These are phyloP conservation scores for Cladosporium sp. DNA, from an alignment of 2,329 filamentous ascomycete genomes.

Conservation along the genomic window DNA sequence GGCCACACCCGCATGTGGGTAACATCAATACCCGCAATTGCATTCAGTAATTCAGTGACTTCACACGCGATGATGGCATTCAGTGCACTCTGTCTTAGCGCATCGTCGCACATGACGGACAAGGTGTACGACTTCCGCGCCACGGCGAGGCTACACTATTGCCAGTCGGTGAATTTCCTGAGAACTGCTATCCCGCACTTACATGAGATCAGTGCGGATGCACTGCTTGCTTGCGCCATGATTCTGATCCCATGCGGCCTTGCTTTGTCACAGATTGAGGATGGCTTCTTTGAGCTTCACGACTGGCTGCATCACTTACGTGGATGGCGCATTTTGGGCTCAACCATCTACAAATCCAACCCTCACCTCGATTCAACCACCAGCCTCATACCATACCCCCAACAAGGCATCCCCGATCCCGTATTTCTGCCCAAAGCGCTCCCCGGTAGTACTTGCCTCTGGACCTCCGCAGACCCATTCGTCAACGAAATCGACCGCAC, in stretches of 20 bases:
- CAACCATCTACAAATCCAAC: neutral
- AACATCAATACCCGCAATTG: neutral
- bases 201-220: neutral
- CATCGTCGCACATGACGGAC: neutral
- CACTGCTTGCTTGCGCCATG: slow-evolving; percentile 1
- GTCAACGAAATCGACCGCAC: neutral
- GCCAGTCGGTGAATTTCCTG: neutral
- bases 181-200: neutral
- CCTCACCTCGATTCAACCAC: neutral
- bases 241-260: neutral
- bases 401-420: neutral
- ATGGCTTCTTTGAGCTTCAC: neutral
- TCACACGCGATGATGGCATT: slow-evolving; percentile 1
- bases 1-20: slow-evolving; percentile 1
- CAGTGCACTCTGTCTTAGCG: neutral
- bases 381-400: neutral
- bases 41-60: neutral
- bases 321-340: neutral
- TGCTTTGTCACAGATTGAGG: neutral
- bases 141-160: neutral
- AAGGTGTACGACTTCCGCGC: neutral
- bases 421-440: neutral
- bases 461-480: neutral
- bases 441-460: neutral
- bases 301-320: neutral